phyloP scores from a whole-genome alignment of 108 stramenopile genomes.

The Schizochytrium sp. region DNA sequence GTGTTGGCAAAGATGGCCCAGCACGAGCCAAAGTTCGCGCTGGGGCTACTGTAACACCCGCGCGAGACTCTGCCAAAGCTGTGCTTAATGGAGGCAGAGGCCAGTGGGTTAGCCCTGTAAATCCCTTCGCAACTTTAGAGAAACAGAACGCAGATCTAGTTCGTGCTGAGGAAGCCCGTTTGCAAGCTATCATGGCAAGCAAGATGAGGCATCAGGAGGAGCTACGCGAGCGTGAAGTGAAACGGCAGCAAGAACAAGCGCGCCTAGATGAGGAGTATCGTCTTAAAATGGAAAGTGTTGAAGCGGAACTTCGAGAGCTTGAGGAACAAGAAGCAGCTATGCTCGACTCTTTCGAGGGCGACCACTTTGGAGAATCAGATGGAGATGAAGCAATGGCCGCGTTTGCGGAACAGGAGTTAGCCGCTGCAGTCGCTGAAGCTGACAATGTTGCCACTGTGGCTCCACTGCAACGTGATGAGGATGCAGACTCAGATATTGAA shows the following conservation, averaged over 20 bases:
- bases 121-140: slow-evolving; percentile 45
- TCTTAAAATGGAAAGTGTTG: slow-evolving; percentile 35
- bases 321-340: slow-evolving; percentile 22
- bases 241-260: slow-evolving; percentile 34
- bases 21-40: background rate
- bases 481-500: background rate
- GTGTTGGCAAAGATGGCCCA: background rate
- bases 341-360: background rate
- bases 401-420: background rate
- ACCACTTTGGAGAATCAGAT: background rate
- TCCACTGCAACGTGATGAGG: background rate
- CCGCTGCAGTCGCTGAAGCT: background rate
- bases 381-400: background rate
- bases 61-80: background rate
- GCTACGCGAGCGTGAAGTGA: slow-evolving; percentile 53
- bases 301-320: slow-evolving; percentile 56
- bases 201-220: slow-evolving; percentile 40
- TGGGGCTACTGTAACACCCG: background rate
- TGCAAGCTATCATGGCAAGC: slow-evolving; percentile 50
- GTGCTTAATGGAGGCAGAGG: slow-evolving; percentile 31
- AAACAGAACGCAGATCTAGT: slow-evolving; percentile 44
- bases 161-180: slow-evolving; percentile 47
- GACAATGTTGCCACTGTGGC: background rate
- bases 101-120: slow-evolving; percentile 55
- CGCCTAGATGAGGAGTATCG: slow-evolving; percentile 58